Evolutionary conservation across 129 eudicot species (phyloP).

Genomic region (Oenanthe sinensis): DNA sequence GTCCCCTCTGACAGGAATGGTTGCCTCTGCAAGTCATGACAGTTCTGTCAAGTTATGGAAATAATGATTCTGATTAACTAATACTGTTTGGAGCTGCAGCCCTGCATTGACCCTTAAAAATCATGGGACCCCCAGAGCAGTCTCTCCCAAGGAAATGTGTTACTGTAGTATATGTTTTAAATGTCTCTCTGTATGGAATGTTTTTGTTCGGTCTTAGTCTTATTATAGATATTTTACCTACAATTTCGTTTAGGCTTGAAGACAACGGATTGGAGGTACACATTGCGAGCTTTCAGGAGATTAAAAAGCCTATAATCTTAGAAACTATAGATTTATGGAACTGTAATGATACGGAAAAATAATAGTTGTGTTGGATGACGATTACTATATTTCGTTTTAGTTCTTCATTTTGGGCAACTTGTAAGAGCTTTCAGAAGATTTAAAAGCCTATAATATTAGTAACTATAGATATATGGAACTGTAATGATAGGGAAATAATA

Average conservation of each 20-base stretch:
- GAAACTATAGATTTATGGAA: neutral
- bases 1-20: conserved; percentile 86
- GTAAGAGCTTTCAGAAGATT: neutral
- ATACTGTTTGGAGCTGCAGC: neutral
- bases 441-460: neutral
- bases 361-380: neutral
- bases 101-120: neutral
- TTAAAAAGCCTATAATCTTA: neutral
- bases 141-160: neutral
- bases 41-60: conserved; percentile 90
- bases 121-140: neutral
- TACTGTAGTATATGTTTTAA: neutral
- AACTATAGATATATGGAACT: neutral
- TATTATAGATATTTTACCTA: neutral
- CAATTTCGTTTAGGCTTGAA: neutral
- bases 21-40: conserved; percentile 86
- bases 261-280: neutral
- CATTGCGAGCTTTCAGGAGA: neutral
- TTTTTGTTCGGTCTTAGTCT: neutral
- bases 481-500: neutral
- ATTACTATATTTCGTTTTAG: no score
- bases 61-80: conserved; percentile 16
- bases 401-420: no score
- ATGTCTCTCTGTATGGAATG: neutral
- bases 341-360: neutral